Conservation (phyloP, 1,284 basidiomycete genomes). For the Naganishia albida region DNA sequence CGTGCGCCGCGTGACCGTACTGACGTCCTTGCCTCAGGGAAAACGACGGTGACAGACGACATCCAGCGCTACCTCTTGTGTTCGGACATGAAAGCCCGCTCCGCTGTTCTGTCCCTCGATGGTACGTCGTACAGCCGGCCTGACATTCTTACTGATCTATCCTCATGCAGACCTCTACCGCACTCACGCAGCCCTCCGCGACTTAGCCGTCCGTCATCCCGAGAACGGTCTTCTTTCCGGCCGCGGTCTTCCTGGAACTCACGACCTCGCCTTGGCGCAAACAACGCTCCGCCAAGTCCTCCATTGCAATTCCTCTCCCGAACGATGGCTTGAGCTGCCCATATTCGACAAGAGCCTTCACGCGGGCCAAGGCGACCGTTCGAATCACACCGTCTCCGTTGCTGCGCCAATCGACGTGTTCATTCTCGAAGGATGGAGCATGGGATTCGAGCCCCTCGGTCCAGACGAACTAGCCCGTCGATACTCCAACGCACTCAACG, state of each 20-base stretch:
- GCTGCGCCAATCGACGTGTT: slow-evolving; percentile 68
- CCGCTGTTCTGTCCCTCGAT: slow-evolving; percentile 36
- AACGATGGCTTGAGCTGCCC: slow-evolving; percentile 36
- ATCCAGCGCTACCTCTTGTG: slow-evolving; percentile 27
- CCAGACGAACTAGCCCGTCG: slow-evolving; percentile 47
- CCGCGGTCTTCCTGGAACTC: slow-evolving; percentile 85
- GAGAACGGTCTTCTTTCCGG: slow-evolving; percentile 69
- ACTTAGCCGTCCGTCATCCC: slow-evolving; percentile 61
- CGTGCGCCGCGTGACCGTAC: not conserved
- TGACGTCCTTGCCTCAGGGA: slow-evolving; percentile 27
- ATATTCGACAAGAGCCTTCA: slow-evolving; percentile 72
- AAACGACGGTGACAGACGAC: slow-evolving; percentile 34
- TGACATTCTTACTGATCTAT: not conserved
- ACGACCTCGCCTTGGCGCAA: slow-evolving; percentile 69
- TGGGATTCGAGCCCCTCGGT: slow-evolving; percentile 50
- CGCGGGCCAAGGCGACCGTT: slow-evolving; percentile 77
- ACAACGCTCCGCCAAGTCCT: slow-evolving; percentile 56
- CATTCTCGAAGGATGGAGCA: slow-evolving; percentile 64
- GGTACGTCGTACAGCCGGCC: slow-evolving; percentile 19
- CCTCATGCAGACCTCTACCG: slow-evolving; percentile 69
- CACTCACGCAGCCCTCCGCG: slow-evolving; percentile 62
- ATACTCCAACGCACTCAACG: slow-evolving; percentile 39
- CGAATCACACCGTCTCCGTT: not conserved
- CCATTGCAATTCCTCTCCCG: slow-evolving; percentile 47
- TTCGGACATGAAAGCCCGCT: slow-evolving; percentile 18